Percentiles rank a stretch among this genome's conserved stretches.
phyloP scores from a whole-genome alignment of 2,329 filamentous ascomycete species.

The Colletotrichum echinochloae region DNA sequence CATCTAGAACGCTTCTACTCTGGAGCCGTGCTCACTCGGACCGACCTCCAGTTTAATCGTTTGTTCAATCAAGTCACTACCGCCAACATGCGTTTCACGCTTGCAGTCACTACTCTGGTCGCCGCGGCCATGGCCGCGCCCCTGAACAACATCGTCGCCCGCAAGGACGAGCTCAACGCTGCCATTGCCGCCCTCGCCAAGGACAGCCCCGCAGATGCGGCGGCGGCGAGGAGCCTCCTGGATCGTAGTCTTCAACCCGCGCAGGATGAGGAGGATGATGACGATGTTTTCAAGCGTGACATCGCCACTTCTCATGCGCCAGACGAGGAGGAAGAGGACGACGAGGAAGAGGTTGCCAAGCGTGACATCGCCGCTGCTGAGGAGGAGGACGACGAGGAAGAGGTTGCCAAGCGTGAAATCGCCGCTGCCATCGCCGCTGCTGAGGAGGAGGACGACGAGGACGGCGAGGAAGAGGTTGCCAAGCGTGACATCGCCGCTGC shows the following conservation, averaged over 20 bases:
- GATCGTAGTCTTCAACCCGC: conserved; percentile 19
- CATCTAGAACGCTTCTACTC: neutral
- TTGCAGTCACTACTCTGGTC: conserved; percentile 32
- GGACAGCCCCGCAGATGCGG: conserved; percentile 27
- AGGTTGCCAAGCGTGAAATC: conserved; percentile 5
- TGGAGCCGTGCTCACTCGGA: conserved; percentile 23
- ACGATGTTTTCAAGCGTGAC: conserved; percentile 9
- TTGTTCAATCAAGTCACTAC: neutral
- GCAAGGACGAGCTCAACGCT: conserved; percentile 18
- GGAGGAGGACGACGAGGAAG: conserved; percentile 13
- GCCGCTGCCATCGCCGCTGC: neutral
- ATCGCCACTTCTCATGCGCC: no score
- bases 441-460: conserved; percentile 11
- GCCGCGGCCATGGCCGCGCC: conserved; percentile 33
- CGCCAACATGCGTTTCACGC: conserved; percentile 33
- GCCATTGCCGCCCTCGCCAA: conserved; percentile 17
- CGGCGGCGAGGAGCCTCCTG: conserved; percentile 11
- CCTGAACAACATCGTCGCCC: conserved; percentile 17
- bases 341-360: conserved; percentile 20
- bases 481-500: conserved; percentile 1
- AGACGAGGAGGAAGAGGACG: neutral
- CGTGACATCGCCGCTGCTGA: neutral
- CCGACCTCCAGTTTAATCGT: neutral
- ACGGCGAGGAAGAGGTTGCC: conserved; percentile 16
- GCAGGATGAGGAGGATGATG: neutral